Evolutionary conservation across 1,284 basidiomycete genomes (phyloP), one percentile per base, ranked within the genome.

Genomic region (Puccinia horiana): DNA sequence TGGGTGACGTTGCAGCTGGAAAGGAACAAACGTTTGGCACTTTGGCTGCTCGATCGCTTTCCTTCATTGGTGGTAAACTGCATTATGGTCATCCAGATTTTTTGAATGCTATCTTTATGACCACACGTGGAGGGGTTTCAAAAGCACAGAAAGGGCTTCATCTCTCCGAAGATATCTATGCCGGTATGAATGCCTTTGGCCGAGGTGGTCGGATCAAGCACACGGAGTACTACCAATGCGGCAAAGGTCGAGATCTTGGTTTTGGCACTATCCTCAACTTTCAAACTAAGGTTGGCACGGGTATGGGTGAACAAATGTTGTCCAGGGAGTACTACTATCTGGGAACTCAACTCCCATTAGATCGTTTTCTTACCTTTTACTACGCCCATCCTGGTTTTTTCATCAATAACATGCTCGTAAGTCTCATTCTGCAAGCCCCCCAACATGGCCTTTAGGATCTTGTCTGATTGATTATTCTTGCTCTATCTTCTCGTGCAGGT

Each of bases 1-100:
- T 99, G 73, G 96, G 96, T 88, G 96, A 99, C 88, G 91, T 99
- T 76, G 96, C 96, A 73, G 96, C 96, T 84, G 96, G 97, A 44
- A 99, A 99, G 90, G 97, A 99, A 88, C 96, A 99, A 88, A 99
- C 97, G 61, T 99, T 99, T 88, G 96, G 96, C 89, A 99, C 97
- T 0, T 92, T 99, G 85, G 92, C 95, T 74, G 96, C 96, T 56
- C 92, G 97, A 84, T 93, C 94, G 14, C 92, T 98, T 87, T 95
- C 96, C 8, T 98, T 94, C 91, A 95, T 99, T 84, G 96, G 96
- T 73, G 97, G 97, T 83, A 99, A 99, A 88, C 90, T 99, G 84
- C 96, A 99, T 88, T 99, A 99, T 86, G 96, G 96, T 86, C 97
- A 88, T 95, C 97, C 96, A 14, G 96, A 99, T 91, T 97, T 99